These are phyloP conservation scores for Pyricularia sp. DNA, from an alignment of 2,329 filamentous ascomycete species.

Conservation along the genomic window DNA sequence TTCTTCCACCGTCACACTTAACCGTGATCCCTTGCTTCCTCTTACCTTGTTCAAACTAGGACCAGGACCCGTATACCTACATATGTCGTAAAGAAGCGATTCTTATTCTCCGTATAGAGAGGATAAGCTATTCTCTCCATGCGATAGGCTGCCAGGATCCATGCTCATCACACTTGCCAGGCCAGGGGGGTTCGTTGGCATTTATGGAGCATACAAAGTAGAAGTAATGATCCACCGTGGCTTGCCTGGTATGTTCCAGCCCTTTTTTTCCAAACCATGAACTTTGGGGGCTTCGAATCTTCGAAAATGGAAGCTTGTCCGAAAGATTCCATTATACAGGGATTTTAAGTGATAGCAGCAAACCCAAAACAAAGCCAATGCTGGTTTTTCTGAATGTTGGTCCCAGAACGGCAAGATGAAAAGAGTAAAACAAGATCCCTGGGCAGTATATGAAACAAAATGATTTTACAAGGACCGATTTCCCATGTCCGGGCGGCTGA, in stretches of 20 bases:
- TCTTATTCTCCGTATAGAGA: not conserved
- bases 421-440: not conserved
- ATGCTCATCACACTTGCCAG: not conserved
- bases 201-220: not conserved
- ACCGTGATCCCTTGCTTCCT: not conserved
- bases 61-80: not conserved
- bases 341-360: not conserved
- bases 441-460: not conserved
- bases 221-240: not conserved
- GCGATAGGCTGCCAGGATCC: not conserved
- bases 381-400: not conserved
- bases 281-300: not conserved
- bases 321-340: not conserved
- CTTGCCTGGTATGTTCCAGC: not conserved
- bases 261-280: not conserved
- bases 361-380: not conserved
- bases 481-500: not conserved
- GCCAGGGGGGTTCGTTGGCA: not conserved
- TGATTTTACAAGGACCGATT: not conserved
- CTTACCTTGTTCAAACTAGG: not conserved
- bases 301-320: not conserved
- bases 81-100: not conserved
- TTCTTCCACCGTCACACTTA: not conserved
- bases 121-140: not conserved
- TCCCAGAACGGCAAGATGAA: not conserved